Evolutionary conservation across 208 protist genomes (phyloP).

Genomic region (Giardia muris): DNA sequence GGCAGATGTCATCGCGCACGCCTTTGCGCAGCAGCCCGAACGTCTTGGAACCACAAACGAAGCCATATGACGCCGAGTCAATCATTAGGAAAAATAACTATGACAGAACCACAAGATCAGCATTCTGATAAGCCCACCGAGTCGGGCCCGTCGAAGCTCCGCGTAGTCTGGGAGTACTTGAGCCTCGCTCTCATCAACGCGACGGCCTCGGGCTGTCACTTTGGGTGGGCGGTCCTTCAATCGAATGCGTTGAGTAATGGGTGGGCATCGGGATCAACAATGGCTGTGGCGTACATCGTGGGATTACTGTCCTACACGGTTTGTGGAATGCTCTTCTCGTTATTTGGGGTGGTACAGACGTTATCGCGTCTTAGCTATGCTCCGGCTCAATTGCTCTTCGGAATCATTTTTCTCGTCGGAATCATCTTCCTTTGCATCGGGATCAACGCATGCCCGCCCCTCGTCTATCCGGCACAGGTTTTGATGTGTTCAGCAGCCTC

Average conservation of each 20-base stretch:
- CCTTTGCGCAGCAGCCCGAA: constrained; percentile 5
- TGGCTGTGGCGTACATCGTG: neutral
- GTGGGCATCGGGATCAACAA: neutral
- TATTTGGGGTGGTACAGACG: neutral
- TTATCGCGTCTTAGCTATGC: neutral
- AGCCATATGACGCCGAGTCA: no score
- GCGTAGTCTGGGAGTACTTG: neutral
- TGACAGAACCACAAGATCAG: no score
- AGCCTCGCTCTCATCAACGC: neutral
- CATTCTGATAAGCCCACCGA: no score
- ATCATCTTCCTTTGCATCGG: neutral
- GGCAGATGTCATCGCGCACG: neutral
- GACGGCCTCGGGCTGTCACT: neutral
- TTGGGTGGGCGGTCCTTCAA: neutral
- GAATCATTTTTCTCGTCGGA: neutral
- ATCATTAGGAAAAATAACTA: no score
- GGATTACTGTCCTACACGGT: neutral
- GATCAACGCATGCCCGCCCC: neutral
- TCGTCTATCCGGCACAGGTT: neutral
- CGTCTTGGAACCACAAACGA: no score
- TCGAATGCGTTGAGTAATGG: neutral
- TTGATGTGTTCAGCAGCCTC: neutral
- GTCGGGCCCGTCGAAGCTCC: no score
- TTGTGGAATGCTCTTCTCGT: neutral
- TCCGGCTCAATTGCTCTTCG: neutral